Conservation (phyloP, 371 early-diverging fungal species). For the Dichotomocladium elegans region DNA sequence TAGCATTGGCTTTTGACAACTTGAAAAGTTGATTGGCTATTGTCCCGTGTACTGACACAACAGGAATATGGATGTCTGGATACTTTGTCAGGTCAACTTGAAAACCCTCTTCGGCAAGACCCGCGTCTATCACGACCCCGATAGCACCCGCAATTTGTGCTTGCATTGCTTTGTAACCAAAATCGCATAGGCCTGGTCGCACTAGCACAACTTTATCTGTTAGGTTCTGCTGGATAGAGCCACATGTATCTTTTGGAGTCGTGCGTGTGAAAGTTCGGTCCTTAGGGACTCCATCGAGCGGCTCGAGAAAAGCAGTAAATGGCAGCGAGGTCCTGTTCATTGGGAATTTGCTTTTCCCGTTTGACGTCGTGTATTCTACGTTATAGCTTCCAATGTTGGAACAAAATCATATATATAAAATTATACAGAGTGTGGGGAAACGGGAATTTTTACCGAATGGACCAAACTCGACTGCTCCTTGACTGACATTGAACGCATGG, state of each 20-base stretch:
- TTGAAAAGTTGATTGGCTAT: neutral
- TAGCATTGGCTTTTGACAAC: neutral
- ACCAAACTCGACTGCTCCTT: neutral
- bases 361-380: slow-evolving; percentile 5
- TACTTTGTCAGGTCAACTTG: slow-evolving; percentile 7
- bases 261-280: neutral
- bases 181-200: slow-evolving; percentile 7
- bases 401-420: too few relatives aligned
- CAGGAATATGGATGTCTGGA: slow-evolving; percentile 8
- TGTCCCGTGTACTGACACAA: slow-evolving; percentile 5
- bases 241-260: slow-evolving; percentile 1
- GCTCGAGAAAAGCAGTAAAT: neutral
- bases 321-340: neutral
- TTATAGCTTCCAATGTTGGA: too few relatives aligned
- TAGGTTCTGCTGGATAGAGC: slow-evolving; percentile 12
- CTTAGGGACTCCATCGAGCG: neutral
- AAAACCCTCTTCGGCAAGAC: neutral
- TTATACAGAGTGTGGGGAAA: too few relatives aligned
- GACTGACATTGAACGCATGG: slow-evolving; percentile 1
- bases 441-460: neutral
- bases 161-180: slow-evolving; percentile 14
- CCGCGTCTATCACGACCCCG: slow-evolving; percentile 6
- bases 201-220: slow-evolving; percentile 10
- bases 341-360: neutral
- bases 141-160: slow-evolving; percentile 13